Percentiles rank a stretch among this genome's conserved stretches.
phyloP scores from a whole-genome alignment of 2,329 filamentous ascomycete genomes.

The Alternaria conjuncta region DNA sequence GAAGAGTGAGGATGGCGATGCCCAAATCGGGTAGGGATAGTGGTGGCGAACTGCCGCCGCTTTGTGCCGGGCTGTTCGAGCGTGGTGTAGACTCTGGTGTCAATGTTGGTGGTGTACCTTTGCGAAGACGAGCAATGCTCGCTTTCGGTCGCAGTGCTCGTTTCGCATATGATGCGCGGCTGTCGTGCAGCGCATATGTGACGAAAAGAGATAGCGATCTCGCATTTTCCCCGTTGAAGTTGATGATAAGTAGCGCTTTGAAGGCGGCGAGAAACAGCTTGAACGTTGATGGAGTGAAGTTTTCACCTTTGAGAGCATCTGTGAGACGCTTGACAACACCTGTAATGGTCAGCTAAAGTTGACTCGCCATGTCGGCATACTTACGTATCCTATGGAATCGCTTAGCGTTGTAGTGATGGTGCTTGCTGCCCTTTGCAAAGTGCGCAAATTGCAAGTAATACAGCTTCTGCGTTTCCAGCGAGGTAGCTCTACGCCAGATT shows the following conservation, averaged over 20 bases:
- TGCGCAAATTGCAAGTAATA: constrained; percentile 93
- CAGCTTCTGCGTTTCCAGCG: constrained; percentile 77
- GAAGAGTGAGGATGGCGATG: constrained; percentile 76
- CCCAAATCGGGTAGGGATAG: constrained; percentile 73
- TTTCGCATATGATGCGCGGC: constrained; percentile 52
- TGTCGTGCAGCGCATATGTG: constrained; percentile 84
- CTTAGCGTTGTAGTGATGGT: constrained; percentile 89
- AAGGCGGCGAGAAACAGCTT: constrained; percentile 80
- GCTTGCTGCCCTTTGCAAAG: constrained; percentile 88
- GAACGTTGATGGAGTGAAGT: constrained; percentile 73
- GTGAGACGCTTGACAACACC: constrained; percentile 89
- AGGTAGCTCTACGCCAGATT: constrained; percentile 80
- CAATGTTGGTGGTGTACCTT: constrained; percentile 33
- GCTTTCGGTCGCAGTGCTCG: constrained; percentile 43
- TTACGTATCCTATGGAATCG: constrained; percentile 88
- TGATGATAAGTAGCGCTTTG: constrained; percentile 78
- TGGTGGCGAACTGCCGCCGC: constrained; percentile 19
- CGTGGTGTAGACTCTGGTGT: constrained; percentile 40
- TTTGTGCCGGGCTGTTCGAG: constrained; percentile 40
- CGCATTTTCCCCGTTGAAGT: constrained; percentile 82
- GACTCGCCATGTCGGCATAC: constrained; percentile 40
- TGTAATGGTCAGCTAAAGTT: constrained; percentile 48
- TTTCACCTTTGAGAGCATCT: constrained; percentile 87
- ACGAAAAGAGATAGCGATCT: constrained; percentile 89
- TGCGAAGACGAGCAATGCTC: constrained; percentile 41